Conservation (phyloP, 768 basidiomycete species). For the Lactarius psammicola region DNA sequence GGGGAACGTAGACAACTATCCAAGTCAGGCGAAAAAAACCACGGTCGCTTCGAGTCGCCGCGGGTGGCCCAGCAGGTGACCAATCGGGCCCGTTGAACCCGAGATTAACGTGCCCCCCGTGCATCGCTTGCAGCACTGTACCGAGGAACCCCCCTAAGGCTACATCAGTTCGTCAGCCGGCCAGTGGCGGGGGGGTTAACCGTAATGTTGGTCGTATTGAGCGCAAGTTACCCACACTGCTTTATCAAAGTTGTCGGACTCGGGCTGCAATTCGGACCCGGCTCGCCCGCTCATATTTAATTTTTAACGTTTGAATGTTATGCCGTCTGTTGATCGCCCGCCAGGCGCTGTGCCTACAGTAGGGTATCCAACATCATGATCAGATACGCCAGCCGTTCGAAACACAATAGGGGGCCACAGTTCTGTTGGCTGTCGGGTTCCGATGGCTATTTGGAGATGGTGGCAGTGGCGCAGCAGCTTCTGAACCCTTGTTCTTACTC, state of each 20-base stretch:
- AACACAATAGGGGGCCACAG: background rate
- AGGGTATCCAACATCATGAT: constrained; percentile 8
- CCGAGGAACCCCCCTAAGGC: background rate
- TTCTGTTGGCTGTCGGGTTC: background rate
- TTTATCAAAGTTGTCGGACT: background rate
- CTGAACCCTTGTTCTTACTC: no score
- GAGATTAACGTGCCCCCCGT: background rate
- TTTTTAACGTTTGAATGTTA: background rate
- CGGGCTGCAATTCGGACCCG: background rate
- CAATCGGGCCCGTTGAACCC: background rate
- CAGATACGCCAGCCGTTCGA: background rate
- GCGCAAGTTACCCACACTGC: background rate
- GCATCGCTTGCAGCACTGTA: background rate
- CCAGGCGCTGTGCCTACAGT: background rate
- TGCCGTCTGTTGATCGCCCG: no score
- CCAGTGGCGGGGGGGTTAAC: background rate
- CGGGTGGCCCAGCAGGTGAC: no score
- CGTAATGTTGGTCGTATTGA: background rate
- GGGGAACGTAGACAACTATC: background rate
- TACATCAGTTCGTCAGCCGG: background rate
- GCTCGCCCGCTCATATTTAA: background rate
- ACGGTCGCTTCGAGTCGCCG: no score
- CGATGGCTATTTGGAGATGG: no score
- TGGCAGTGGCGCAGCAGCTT: background rate
- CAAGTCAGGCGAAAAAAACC: no score